Base-by-base conservation (phyloP, 1,284 basidiomycete species). In the Meripilus lineatus region DNA sequence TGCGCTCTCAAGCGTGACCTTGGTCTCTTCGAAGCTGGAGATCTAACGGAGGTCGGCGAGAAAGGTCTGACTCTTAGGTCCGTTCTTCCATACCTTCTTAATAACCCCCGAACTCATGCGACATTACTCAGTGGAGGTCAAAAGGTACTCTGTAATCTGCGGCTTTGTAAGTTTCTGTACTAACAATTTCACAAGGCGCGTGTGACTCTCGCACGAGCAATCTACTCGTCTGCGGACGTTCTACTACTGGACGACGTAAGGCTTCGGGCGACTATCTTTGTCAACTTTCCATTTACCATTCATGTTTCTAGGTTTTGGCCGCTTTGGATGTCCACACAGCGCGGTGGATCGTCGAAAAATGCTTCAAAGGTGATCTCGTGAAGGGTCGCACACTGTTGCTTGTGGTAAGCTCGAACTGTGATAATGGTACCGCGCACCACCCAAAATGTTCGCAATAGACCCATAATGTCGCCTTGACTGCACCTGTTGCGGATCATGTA, bases 331-430 rank as follows among this genome's bases (percentile, higher is more conserved):
- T 80, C 5, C 76, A 84, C 49, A 91, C 87, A 0, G 73, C 85
- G 0, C 77, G 77, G 49, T 88, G 78, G 76, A 83, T 91, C 46
- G 77, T 89, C 11, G 78, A 89, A 13, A 76, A 88, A 42, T 84
- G 86, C 51, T 76, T 92, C 61, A 61, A 67, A 36, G 83, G 87
- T 2, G 79, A 84, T 46, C 67, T 91, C 4, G 62, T 91, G 18
- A 68, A 70, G 35, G 81, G 75, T 4, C 72, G 88, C 32, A 91
- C 88, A 0, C 67, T 90, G 32, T 63, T 91, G n/a, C 68, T 91
- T 8, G 83, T 88, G 46, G 84, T 86, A 59, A 50, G 80, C 42
- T n/a, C n/a, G n/a, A n/a, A n/a, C n/a, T n/a, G n/a, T n/a, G n/a
- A n/a, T n/a, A n/a, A n/a, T n/a, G n/a, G n/a, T n/a, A n/a, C n/a